A percentile compares a stretch with the other conserved stretches of the same genome.
phyloP scores from a whole-genome alignment of 306 rosid species.

The Cercis canadensis region DNA sequence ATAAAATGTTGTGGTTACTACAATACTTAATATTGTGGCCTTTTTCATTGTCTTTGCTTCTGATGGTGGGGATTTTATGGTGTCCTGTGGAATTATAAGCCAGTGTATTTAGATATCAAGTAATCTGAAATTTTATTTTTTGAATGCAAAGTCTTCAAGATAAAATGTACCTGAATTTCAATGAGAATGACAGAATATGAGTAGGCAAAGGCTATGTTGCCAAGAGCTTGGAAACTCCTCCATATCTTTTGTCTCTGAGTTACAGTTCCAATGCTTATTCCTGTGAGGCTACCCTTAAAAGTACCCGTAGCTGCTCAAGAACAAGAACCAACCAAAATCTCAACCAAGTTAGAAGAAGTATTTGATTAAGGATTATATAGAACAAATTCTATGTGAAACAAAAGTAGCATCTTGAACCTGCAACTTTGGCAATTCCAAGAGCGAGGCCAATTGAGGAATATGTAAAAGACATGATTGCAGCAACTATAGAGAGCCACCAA shows the following conservation, averaged over 20 bases:
- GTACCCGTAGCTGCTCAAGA: slow-evolving; percentile 55
- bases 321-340: slow-evolving; percentile 31
- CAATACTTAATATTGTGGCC: slow-evolving; percentile 59
- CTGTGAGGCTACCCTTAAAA: slow-evolving; percentile 56
- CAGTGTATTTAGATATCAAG: neutral
- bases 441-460: slow-evolving; percentile 61
- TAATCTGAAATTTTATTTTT: neutral
- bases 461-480: slow-evolving; percentile 70
- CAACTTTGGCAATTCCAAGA: slow-evolving; percentile 68
- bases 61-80: slow-evolving; percentile 79
- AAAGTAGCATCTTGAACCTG: slow-evolving; percentile 46
- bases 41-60: slow-evolving; percentile 89
- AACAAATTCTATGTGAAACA: neutral
- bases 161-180: slow-evolving; percentile 63
- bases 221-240: slow-evolving; percentile 71
- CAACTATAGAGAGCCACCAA: slow-evolving; percentile 73
- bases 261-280: slow-evolving; percentile 46
- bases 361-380: no score
- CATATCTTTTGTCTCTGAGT: slow-evolving; percentile 54
- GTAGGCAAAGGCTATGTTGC: slow-evolving; percentile 71
- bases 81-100: slow-evolving; percentile 57
- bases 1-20: slow-evolving; percentile 73
- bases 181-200: slow-evolving; percentile 64
- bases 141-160: neutral
- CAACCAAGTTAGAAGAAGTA: neutral